Conservation (phyloP, 495 filamentous ascomycete species). For the Penicillium pulvis region DNA sequence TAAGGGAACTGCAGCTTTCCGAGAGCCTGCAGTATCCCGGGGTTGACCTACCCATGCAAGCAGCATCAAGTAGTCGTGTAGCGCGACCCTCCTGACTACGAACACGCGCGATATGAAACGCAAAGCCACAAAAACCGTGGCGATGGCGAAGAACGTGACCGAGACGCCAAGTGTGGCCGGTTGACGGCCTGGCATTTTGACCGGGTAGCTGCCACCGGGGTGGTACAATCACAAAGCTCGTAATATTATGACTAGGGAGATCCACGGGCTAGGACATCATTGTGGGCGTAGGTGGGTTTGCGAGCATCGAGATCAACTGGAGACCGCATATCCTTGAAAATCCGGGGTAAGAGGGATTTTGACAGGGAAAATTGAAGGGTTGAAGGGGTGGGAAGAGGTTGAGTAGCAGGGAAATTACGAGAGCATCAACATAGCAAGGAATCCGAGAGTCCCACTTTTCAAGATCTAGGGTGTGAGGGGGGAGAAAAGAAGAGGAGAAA, state of each 20-base stretch:
- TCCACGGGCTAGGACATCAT: conserved; percentile 6
- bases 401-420: neutral
- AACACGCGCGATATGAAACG: conserved; percentile 71
- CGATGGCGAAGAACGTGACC: conserved; percentile 63
- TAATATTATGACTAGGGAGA: neutral
- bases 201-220: neutral
- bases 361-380: neutral
- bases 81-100: conserved; percentile 67
- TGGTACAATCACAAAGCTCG: neutral
- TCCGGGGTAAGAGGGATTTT: conserved; percentile 18
- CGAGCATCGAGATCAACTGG: conserved; percentile 4
- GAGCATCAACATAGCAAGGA: neutral
- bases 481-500: neutral
- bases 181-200: conserved; percentile 56
- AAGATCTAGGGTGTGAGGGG: neutral
- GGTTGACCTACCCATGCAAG: conserved; percentile 69
- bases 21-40: conserved; percentile 21
- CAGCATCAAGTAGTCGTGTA: conserved; percentile 84
- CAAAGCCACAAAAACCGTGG: conserved; percentile 70
- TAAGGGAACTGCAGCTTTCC: neutral
- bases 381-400: conserved; percentile 1
- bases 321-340: conserved; percentile 11
- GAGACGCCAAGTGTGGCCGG: conserved; percentile 75
- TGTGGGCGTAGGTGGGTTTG: neutral
- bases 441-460: neutral